phyloP scores from a whole-genome alignment of 345 rosid genomes.

The Eucalyptus tenuipes region DNA sequence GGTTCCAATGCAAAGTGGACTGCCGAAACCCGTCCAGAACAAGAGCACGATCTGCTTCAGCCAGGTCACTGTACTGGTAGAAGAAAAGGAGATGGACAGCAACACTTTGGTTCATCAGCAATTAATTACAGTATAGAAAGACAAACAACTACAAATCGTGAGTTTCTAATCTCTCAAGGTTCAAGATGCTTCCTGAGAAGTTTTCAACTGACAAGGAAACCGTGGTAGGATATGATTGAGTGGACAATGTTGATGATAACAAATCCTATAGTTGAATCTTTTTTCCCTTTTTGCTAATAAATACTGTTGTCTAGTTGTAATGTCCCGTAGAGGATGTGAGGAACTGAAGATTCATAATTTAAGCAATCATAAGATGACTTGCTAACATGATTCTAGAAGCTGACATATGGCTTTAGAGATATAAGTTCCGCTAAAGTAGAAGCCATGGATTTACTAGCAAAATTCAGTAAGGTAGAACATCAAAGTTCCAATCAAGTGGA shows the following conservation, averaged over 20 bases:
- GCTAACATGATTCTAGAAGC: background rate
- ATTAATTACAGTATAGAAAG: background rate
- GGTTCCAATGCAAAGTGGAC: conserved; percentile 48
- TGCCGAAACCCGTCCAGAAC: conserved; percentile 52
- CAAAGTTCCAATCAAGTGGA: background rate
- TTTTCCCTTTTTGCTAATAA: background rate
- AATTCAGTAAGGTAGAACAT: background rate
- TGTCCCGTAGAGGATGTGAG: background rate
- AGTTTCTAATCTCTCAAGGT: background rate
- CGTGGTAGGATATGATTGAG: background rate
- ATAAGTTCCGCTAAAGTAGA: background rate
- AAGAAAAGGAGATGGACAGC: background rate
- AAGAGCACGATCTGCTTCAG: conserved; percentile 41
- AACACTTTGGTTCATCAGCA: background rate
- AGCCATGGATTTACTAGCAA: background rate
- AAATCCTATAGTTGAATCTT: background rate
- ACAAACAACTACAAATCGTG: background rate
- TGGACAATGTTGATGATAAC: background rate
- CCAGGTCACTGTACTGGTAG: conserved; percentile 67
- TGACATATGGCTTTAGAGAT: background rate
- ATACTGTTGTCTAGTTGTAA: background rate
- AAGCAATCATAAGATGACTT: background rate
- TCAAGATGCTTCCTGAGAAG: background rate
- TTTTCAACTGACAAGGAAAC: background rate
- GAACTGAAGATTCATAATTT: background rate